phyloP scores from a whole-genome alignment of 2,329 filamentous ascomycete genomes.

The Phyllosticta paracitricarpa region DNA sequence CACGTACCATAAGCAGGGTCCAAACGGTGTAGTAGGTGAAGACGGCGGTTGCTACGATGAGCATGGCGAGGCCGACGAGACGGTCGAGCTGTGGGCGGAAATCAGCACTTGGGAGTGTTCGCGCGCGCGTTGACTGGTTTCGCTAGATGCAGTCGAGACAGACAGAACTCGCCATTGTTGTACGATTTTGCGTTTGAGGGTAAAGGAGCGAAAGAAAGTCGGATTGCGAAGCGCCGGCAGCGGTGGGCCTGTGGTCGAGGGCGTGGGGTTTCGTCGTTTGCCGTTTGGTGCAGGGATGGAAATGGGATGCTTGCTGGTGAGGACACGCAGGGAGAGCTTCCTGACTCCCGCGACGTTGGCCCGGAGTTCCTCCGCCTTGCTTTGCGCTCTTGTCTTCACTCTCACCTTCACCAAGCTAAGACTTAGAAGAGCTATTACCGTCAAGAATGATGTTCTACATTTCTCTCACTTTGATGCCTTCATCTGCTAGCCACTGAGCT shows the following conservation, averaged over 20 bases:
- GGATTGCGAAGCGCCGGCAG: background rate
- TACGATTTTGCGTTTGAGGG: background rate
- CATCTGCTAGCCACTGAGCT: too few relatives aligned
- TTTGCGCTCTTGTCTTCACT: background rate
- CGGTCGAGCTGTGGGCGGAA: conserved; percentile 66
- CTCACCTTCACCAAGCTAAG: too few relatives aligned
- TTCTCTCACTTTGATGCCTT: too few relatives aligned
- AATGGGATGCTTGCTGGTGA: background rate
- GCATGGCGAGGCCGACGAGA: conserved; percentile 67
- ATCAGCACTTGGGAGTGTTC: background rate
- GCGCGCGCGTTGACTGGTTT: background rate
- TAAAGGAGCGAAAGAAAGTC: conserved; percentile 1
- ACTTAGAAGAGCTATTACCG: too few relatives aligned
- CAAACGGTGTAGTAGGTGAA: conserved; percentile 94
- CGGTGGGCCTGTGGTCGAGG: background rate
- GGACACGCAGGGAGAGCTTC: background rate
- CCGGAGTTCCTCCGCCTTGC: background rate
- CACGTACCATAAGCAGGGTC: conserved; percentile 84
- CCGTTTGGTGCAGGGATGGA: background rate
- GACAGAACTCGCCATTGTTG: conserved; percentile 11
- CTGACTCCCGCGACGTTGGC: conserved; percentile 2
- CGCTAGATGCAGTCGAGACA: background rate
- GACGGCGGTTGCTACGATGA: conserved; percentile 60
- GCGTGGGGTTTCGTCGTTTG: background rate
- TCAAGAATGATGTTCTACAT: too few relatives aligned